Percentiles rank a stretch among this genome's conserved stretches.
These are phyloP conservation scores for Pseudogymnoascus sp. DNA, from an alignment of 2,329 filamentous ascomycete species.

Conservation along the genomic window DNA sequence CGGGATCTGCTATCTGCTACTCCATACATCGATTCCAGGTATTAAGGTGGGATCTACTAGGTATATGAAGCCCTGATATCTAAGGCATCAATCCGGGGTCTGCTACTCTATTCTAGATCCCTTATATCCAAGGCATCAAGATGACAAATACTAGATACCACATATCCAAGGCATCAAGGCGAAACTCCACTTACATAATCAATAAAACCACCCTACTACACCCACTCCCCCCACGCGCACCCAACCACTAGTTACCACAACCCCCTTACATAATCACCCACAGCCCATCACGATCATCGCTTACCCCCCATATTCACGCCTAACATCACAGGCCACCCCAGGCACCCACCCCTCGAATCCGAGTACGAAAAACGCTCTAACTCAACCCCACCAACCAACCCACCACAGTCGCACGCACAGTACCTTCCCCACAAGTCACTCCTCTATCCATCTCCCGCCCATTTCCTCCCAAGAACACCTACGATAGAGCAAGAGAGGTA, in stretches of 20 bases:
- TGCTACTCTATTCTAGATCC: too few species aligned
- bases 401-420: not conserved
- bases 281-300: not conserved
- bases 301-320: not conserved
- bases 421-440: not conserved
- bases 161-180: not conserved
- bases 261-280: not conserved
- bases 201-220: not conserved
- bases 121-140: too few species aligned
- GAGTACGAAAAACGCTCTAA: not conserved
- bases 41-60: too few species aligned
- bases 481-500: too few species aligned
- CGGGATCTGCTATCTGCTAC: too few species aligned
- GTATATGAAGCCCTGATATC: too few species aligned
- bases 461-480: too few species aligned
- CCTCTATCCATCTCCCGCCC: too few species aligned
- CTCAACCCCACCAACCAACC: not conserved
- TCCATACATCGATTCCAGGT: too few species aligned
- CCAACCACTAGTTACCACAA: not conserved
- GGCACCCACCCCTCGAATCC: not conserved
- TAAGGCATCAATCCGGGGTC: too few species aligned
- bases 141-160: not conserved
- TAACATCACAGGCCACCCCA: not conserved
- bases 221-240: not conserved
- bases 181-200: not conserved